Base-by-base conservation (phyloP, 176 grass and related monocot species). In the Aegilops tauschii region DNA sequence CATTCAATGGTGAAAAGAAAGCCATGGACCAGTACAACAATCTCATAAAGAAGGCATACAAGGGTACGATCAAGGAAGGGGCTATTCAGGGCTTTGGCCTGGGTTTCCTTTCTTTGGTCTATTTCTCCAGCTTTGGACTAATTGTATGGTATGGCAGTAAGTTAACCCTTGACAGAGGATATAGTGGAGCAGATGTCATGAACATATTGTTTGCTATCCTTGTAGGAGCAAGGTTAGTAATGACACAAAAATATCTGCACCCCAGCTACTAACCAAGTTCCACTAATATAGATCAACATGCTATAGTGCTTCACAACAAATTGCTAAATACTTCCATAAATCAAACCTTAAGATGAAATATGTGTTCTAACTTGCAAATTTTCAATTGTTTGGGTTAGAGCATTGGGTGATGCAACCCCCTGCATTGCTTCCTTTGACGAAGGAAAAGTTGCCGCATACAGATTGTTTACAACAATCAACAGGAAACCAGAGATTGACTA, bases 1-100 rank as follows among this genome's bases (percentile, higher is more conserved):
- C 93, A 13, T 95, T 95, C 85, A 95, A 92, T 78, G 93, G 93
- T 45, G 93, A 95, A 84, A 92, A 88, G 44, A 71, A 87, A 86
- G 75, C 90, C 40, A 86, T 92, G 83, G 37, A 21, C 21, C 82
- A 78, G 9, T 95, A 95, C 32, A 90, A 95, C 3, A 81, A 79
- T 56, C 36, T 80, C n/a, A 90, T 95, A 85, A 90, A 78, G 72
- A 90, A 88, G 49, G 87, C 90, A 76, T 83, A 74, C 47, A 73
- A 76, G 72, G 87, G 78, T 56, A 67, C 82, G 2, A 61, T 91
- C 21, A 74, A 76, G 87, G 90, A 95, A 95, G 93, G 93, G 17
- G 29, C 69, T 65, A 69, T 83, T 68, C 44, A 54, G 23, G 90
- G 93, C 12, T 88, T 92, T 31, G 85, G 93, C 66, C 56, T 92